phyloP scores from a whole-genome alignment of 179 eudicot genomes.

The Amaranthus tricolor region DNA sequence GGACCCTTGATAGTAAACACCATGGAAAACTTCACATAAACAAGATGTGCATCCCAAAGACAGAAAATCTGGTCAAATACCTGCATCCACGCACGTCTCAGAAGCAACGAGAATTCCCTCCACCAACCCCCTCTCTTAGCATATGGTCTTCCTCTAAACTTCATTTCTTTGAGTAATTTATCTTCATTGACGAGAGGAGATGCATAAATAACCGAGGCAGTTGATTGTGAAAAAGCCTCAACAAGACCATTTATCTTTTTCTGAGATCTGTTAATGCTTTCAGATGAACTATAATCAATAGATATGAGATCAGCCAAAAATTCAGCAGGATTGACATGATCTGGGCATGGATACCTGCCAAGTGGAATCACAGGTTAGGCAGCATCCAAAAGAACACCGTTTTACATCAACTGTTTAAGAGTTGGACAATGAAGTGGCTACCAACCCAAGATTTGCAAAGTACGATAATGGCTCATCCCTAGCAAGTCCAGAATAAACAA shows the following conservation, averaged over 20 bases:
- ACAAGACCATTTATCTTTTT: constrained; percentile 83
- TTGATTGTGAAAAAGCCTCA: constrained; percentile 70
- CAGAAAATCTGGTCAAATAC: constrained; percentile 31
- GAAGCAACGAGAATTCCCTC: constrained; percentile 83
- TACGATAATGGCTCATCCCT: constrained; percentile 62
- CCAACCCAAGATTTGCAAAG: constrained; percentile 84
- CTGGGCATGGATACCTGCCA: constrained; percentile 81
- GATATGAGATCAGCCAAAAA: constrained; percentile 98
- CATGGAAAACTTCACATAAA: background rate
- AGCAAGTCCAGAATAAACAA: constrained; percentile 89
- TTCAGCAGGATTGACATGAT: constrained; percentile 95
- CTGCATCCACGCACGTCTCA: constrained; percentile 99
- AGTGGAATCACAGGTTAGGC: constrained; percentile 19
- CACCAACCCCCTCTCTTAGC: constrained; percentile 71
- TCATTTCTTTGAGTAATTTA: constrained; percentile 30
- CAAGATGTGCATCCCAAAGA: background rate
- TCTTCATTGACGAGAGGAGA: constrained; percentile 46
- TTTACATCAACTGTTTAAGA: background rate
- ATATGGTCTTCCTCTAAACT: constrained; percentile 30
- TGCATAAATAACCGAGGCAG: constrained; percentile 54
- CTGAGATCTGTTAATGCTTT: constrained; percentile 72
- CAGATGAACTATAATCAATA: constrained; percentile 83
- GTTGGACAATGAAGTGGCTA: constrained; percentile 26
- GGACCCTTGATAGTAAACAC: no score
- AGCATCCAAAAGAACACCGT: constrained; percentile 8